Evolutionary conservation across 1,139 yeast genomes (phyloP), one percentile per base, ranked within the genome.

Genomic region (Blastobotrys apis): DNA sequence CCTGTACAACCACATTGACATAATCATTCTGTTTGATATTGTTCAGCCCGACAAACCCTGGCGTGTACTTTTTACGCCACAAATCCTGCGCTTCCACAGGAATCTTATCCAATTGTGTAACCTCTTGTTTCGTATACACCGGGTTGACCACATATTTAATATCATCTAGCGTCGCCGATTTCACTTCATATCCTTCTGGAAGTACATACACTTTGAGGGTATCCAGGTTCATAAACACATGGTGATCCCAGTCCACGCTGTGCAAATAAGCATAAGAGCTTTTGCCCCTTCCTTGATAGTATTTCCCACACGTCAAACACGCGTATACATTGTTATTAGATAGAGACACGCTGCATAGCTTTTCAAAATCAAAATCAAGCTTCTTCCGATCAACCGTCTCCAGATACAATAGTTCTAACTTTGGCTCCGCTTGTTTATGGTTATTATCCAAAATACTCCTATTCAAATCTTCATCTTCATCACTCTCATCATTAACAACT

Each of bases 281-380:
- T 45, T 63, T 65, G 1, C 80, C 75, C 21, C 88, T 69, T 0
- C 95, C 95, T 54, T 80, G 84, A 45, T 78, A 74, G 64, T 78
- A 85, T 56, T 75, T 80, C 33, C 94, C 94, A 63, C 95, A 85
- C 0, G 73, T 74, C 29, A 85, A 64, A 56, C 95, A 85, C 33
- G 86, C 80, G 57, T 84, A 82, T 1, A 84, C 75, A 54, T 83
- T 81, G 27, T 73, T 65, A 35, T 72, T 73, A 0, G 85, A 71
- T 15, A 84, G 65, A 0, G 87, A 74, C 0, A 81, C 75, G 46
- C 78, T 72, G 60, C 95, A 85, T 1, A 78, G 62, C 56, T 78
- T 78, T 37, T 81, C 87, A 44, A 75, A 73, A 59, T 84, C 94
- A 59, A 85, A 84, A 57, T 85, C 87, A 6, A 85, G 66, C 5